Conservation (phyloP, 441 rosid species). For the Viola pubescens region DNA sequence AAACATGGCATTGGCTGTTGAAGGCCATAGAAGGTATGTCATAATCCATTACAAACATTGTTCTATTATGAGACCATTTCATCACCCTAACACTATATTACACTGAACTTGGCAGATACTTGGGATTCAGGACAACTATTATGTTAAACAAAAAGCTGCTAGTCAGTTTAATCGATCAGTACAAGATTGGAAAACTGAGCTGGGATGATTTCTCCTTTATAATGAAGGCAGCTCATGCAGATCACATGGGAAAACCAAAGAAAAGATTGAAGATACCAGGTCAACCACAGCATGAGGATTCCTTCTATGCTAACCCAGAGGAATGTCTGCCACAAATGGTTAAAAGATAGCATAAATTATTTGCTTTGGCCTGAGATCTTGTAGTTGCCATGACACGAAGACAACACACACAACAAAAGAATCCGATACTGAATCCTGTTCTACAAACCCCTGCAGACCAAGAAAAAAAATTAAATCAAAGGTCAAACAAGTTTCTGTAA, state of each 20-base stretch:
- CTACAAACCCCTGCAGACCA: not conserved
- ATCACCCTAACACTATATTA: not conserved
- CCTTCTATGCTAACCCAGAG: conserved; percentile 59
- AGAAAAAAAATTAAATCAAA: too few species aligned
- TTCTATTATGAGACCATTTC: not conserved
- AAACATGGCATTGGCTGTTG: conserved; percentile 67
- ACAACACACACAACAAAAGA: not conserved
- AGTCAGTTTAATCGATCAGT: conserved; percentile 46
- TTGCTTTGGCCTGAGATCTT: not conserved
- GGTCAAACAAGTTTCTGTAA: too few species aligned
- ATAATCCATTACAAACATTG: not conserved
- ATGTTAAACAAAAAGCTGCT: conserved; percentile 43
- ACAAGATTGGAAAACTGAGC: conserved; percentile 31
- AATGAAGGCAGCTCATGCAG: conserved; percentile 44
- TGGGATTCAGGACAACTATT: conserved; percentile 56
- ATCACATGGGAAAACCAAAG: conserved; percentile 43
- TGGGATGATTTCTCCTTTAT: conserved; percentile 54
- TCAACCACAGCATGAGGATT: conserved; percentile 55
- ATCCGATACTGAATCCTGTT: not conserved
- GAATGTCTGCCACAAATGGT: conserved; percentile 37
- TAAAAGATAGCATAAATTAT: not conserved
- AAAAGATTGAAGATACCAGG: conserved; percentile 33
- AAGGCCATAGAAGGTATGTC: conserved; percentile 63
- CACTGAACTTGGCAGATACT: conserved; percentile 31
- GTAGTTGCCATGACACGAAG: not conserved